phyloP scores from a whole-genome alignment of 1,284 basidiomycete species.

The Ustilago esculenta region DNA sequence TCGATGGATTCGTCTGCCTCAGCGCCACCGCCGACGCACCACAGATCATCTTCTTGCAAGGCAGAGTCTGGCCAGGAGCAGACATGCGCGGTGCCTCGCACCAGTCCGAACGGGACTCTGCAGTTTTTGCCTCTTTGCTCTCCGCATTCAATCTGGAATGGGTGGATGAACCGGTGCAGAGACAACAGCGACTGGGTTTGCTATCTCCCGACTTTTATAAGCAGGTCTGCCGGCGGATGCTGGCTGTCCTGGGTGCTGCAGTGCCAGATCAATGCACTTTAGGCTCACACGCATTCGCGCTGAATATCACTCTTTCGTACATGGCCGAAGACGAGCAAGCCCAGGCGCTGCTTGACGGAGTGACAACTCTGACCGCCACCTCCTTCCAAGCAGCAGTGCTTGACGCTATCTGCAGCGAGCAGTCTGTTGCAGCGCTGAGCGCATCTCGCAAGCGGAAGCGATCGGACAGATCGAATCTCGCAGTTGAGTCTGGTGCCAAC shows the following conservation, averaged over 20 bases:
- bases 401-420: conserved; percentile 1
- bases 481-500: not conserved
- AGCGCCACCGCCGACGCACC: not conserved
- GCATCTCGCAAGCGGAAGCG: conserved; percentile 14
- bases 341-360: not conserved
- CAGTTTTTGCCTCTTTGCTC: conserved; percentile 7
- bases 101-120: conserved; percentile 1
- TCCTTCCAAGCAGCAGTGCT: conserved; percentile 10
- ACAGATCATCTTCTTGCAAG: conserved; percentile 15
- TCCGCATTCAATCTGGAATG: conserved; percentile 11
- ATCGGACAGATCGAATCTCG: not conserved
- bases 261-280: not conserved
- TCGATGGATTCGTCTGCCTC: conserved; percentile 9
- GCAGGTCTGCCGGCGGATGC: conserved; percentile 7
- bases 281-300: conserved; percentile 2
- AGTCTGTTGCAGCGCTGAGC: not conserved
- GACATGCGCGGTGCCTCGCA: not conserved
- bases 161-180: conserved; percentile 1
- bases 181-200: not conserved
- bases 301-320: conserved; percentile 1
- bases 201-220: conserved; percentile 11
- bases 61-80: conserved; percentile 8
- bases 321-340: not conserved
- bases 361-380: not conserved
- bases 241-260: not conserved